Conservation (phyloP, 805 yeast genomes). For the Wickerhamiella bombiphila region DNA sequence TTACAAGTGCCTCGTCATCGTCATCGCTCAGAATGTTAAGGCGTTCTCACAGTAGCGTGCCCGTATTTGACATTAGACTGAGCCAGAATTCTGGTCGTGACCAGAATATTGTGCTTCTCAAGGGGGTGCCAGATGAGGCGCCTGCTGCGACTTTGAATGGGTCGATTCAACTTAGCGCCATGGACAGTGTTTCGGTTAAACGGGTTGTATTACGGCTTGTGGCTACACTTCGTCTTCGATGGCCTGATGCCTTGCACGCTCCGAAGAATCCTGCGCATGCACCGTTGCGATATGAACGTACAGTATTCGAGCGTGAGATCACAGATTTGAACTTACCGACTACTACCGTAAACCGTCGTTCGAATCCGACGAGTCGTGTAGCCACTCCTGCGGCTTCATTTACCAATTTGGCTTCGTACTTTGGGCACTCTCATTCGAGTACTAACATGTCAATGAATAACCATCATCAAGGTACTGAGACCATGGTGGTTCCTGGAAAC, state of each 20-base stretch:
- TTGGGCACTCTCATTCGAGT: constrained; percentile 1
- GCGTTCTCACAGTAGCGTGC: constrained; percentile 2
- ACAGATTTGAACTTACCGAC: constrained; percentile 15
- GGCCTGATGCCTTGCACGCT: constrained; percentile 33
- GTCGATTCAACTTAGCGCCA: constrained; percentile 55
- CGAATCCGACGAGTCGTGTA: constrained; percentile 12
- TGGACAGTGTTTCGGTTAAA: constrained; percentile 60
- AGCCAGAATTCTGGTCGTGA: constrained; percentile 14
- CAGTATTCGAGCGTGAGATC: constrained; percentile 60
- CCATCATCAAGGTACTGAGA: no score
- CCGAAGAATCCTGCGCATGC: constrained; percentile 1
- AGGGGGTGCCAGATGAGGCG: constrained; percentile 69
- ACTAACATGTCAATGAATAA: not conserved
- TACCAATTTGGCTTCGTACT: constrained; percentile 21
- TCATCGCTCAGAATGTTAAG: no score
- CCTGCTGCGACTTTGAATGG: constrained; percentile 65
- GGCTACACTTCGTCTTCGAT: constrained; percentile 51
- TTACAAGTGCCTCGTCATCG: no score
- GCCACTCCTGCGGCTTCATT: constrained; percentile 19
- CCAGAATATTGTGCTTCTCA: constrained; percentile 51
- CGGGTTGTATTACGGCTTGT: constrained; percentile 48
- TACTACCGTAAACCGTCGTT: constrained; percentile 2
- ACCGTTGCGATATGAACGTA: constrained; percentile 34
- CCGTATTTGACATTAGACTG: constrained; percentile 14
- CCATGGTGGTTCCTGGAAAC: constrained; percentile 42